phyloP scores from a whole-genome alignment of 495 filamentous ascomycete genomes.

The Hypoxylon lenormandii region DNA sequence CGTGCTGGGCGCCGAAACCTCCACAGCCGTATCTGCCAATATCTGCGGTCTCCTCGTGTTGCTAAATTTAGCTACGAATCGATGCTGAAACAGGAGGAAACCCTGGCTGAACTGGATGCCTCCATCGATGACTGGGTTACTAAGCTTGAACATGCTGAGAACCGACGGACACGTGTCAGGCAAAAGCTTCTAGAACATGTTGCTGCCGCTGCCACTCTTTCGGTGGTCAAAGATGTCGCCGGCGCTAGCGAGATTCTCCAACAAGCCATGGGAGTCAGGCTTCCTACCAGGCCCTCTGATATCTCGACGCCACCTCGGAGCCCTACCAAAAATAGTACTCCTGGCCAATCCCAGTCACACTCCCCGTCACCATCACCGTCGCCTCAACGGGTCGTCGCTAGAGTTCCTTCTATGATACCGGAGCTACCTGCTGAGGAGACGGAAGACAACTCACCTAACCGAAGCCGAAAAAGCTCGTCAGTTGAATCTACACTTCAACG shows the following conservation, averaged over 20 bases:
- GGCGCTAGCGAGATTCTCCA: conserved; percentile 58
- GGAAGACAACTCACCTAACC: conserved; percentile 39
- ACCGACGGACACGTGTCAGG: conserved; percentile 73
- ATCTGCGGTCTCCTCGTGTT: conserved; percentile 71
- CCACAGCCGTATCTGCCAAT: conserved; percentile 75
- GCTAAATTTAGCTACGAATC: conserved; percentile 74
- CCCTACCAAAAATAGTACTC: conserved; percentile 54
- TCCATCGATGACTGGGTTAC: conserved; percentile 79
- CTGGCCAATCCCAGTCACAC: conserved; percentile 45
- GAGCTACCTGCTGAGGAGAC: conserved; percentile 59
- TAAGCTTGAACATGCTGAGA: conserved; percentile 81
- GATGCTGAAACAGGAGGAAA: conserved; percentile 79
- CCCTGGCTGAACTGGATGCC: conserved; percentile 75
- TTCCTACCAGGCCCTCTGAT: conserved; percentile 54
- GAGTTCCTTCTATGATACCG: conserved; percentile 63
- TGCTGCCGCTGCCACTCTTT: conserved; percentile 68
- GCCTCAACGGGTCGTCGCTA: conserved; percentile 58
- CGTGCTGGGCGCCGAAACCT: conserved; percentile 74
- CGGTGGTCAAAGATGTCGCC: conserved; percentile 48
- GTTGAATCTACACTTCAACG: conserved; percentile 49
- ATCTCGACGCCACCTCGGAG: conserved; percentile 64
- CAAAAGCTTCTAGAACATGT: conserved; percentile 82
- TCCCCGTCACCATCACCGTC: conserved; percentile 59
- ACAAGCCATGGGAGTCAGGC: conserved; percentile 54
- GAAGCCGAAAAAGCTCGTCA: conserved; percentile 40